phyloP scores from a whole-genome alignment of 2,329 filamentous ascomycete genomes.

The Dactylonectria macrodidyma region DNA sequence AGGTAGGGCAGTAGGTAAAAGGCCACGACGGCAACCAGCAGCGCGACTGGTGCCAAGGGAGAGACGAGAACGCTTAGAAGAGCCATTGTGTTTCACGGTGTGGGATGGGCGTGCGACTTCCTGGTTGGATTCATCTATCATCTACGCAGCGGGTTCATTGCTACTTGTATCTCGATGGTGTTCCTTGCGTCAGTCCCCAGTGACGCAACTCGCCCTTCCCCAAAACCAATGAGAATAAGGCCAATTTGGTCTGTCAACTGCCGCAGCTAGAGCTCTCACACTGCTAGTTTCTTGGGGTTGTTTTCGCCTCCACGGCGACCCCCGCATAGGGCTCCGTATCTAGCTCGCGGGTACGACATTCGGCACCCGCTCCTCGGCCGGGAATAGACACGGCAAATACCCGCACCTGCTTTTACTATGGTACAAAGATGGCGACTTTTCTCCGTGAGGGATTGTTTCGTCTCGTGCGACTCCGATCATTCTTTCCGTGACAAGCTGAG shows the following conservation, averaged over 20 bases:
- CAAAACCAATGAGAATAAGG: not conserved
- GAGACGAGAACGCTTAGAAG: conserved; percentile 36
- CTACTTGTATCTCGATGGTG: conserved; percentile 16
- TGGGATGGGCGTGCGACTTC: not conserved
- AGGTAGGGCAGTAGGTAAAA: conserved; percentile 60
- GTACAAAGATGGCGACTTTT: conserved; percentile 6
- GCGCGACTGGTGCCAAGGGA: conserved; percentile 38
- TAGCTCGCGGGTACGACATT: conserved; percentile 13
- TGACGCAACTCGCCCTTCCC: not conserved
- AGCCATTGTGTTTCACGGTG: conserved; percentile 33
- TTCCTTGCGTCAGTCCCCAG: conserved; percentile 19
- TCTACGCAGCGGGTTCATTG: not conserved
- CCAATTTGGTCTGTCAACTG: conserved; percentile 3
- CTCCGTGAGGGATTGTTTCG: not conserved
- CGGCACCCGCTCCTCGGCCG: conserved; percentile 26
- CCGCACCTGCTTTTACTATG: not conserved
- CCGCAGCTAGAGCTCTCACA: conserved; percentile 5
- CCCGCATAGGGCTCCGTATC: conserved; percentile 2
- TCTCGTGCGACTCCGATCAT: not conserved
- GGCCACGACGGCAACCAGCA: conserved; percentile 27
- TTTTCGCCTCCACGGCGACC: conserved; percentile 16
- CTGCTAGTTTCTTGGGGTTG: not conserved
- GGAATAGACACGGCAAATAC: conserved; percentile 1
- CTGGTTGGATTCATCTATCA: not conserved
- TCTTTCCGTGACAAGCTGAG: not conserved